phyloP scores from a whole-genome alignment of 2,329 filamentous ascomycete species.

The Sordariomycetes sp. region DNA sequence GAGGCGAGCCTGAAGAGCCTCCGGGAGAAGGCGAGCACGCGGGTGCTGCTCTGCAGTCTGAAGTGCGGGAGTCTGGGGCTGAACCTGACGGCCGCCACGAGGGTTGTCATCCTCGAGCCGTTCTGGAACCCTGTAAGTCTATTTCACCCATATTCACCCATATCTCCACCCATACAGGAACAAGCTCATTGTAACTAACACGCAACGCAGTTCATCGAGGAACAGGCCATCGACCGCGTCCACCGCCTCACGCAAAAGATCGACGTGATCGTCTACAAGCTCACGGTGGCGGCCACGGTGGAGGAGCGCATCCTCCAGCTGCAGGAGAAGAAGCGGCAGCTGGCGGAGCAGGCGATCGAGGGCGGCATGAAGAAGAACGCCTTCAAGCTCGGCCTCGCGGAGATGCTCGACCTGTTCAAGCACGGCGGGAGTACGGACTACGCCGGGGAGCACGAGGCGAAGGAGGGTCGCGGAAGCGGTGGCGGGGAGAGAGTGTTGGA shows the following conservation, averaged over 20 bases:
- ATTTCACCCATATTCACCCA: neutral
- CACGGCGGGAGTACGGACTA: conserved; percentile 21
- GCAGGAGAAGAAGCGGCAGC: conserved; percentile 83
- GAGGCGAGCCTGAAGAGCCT: conserved; percentile 76
- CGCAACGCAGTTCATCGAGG: conserved; percentile 72
- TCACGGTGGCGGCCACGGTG: conserved; percentile 77
- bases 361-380: conserved; percentile 60
- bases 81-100: conserved; percentile 85
- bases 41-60: conserved; percentile 83
- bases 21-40: conserved; percentile 61
- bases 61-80: conserved; percentile 89
- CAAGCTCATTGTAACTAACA: conserved; percentile 1
- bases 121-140: conserved; percentile 85
- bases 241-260: conserved; percentile 96
- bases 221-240: conserved; percentile 96
- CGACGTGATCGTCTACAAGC: conserved; percentile 89
- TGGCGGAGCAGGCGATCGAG: conserved; percentile 89
- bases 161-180: neutral
- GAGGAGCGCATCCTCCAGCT: conserved; percentile 92
- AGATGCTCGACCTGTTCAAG: conserved; percentile 85
- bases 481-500: neutral
- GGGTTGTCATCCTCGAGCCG: conserved; percentile 90
- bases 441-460: conserved; percentile 10
- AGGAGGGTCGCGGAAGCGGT: conserved; percentile 16
- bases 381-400: conserved; percentile 81